These are phyloP conservation scores for Microascus cirrosus DNA, from an alignment of 2,329 filamentous ascomycete species.

Conservation along the genomic window DNA sequence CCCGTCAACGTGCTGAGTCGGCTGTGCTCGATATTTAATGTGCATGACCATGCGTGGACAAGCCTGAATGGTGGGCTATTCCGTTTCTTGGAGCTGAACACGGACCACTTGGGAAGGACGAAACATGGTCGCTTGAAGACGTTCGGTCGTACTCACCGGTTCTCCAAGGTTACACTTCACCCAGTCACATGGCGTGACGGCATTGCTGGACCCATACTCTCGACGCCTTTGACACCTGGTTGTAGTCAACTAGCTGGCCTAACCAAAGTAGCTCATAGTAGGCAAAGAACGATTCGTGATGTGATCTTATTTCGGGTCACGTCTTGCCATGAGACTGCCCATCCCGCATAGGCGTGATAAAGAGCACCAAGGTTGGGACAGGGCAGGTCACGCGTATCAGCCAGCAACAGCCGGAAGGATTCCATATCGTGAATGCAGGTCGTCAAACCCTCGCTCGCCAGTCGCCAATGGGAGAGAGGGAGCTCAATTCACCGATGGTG, in stretches of 20 bases:
- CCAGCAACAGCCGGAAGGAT: background rate
- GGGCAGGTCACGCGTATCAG: background rate
- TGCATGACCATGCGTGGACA: background rate
- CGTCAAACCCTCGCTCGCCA: background rate
- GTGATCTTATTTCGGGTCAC: background rate
- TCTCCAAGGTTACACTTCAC: background rate
- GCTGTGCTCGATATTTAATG: background rate
- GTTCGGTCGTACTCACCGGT: background rate
- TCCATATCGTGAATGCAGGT: background rate
- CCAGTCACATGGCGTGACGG: background rate
- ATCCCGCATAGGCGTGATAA: background rate
- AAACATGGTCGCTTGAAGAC: background rate
- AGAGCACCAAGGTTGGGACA: background rate
- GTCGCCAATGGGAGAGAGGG: slow-evolving; percentile 1
- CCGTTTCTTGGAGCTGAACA: background rate
- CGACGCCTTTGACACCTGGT: background rate
- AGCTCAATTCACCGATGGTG: background rate
- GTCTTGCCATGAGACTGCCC: background rate
- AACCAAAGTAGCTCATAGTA: background rate
- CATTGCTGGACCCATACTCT: background rate
- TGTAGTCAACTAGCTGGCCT: background rate
- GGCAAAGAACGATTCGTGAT: background rate
- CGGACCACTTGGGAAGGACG: too few relatives aligned
- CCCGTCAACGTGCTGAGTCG: background rate
- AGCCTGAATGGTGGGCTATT: background rate